phyloP scores from a whole-genome alignment of 2,329 filamentous ascomycete genomes.

The Magnaporthales sp. region DNA sequence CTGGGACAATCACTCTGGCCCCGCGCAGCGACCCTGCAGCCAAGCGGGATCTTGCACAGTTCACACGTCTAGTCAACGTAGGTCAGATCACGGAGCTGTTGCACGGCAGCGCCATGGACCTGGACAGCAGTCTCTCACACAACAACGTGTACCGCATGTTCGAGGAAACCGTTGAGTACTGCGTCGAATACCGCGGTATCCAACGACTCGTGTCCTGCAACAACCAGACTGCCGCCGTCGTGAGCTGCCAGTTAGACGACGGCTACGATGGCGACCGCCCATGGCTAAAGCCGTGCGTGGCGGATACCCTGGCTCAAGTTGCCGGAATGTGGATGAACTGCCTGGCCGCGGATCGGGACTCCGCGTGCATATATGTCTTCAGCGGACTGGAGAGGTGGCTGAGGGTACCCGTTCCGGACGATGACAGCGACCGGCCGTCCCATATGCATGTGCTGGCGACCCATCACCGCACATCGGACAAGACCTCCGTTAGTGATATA shows the following conservation, averaged over 20 bases:
- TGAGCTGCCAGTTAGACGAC: not conserved
- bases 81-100: conserved; percentile 15
- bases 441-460: conserved; percentile 18
- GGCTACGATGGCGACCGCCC: conserved; percentile 17
- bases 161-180: conserved; percentile 24
- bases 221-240: not conserved
- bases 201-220: conserved; percentile 16
- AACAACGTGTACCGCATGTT: conserved; percentile 29
- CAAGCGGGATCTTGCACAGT: conserved; percentile 5
- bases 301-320: conserved; percentile 26
- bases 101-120: conserved; percentile 16
- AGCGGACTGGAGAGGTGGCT: conserved; percentile 22
- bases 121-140: conserved; percentile 24
- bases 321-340: conserved; percentile 26
- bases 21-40: conserved; percentile 12
- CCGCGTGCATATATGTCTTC: conserved; percentile 23
- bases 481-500: conserved; percentile 20
- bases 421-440: not conserved
- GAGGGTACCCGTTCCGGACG: conserved; percentile 14
- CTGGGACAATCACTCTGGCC: not conserved
- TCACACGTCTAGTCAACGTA: not conserved
- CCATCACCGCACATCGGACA: conserved; percentile 16
- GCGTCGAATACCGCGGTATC: conserved; percentile 21
- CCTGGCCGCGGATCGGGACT: conserved; percentile 18
- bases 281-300: conserved; percentile 18